These are phyloP conservation scores for Hanseniaspora valbyensis DNA, from an alignment of 805 yeast species.

Conservation along the genomic window DNA sequence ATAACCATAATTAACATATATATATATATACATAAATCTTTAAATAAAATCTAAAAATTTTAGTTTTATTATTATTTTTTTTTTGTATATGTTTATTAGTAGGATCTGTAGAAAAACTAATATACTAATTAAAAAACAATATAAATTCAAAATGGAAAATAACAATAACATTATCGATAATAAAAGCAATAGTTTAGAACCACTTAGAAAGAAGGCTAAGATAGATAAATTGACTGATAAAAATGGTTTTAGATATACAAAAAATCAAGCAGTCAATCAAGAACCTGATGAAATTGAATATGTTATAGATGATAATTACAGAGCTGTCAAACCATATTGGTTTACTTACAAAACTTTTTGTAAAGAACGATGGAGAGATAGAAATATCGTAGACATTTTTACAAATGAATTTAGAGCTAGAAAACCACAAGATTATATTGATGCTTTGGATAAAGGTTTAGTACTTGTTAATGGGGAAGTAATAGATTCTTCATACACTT, in stretches of 20 bases:
- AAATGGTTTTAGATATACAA: conserved; percentile 27
- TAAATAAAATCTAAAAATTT: too few species aligned
- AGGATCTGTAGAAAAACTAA: too few species aligned
- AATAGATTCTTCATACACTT: conserved; percentile 52
- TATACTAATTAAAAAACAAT: too few species aligned
- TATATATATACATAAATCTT: too few species aligned
- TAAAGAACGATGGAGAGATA: conserved; percentile 81
- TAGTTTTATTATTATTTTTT: too few species aligned
- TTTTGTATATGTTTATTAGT: too few species aligned
- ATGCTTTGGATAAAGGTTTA: conserved; percentile 47
- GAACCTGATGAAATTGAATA: conserved; percentile 46
- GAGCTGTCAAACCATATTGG: conserved; percentile 74
- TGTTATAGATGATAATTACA: conserved; percentile 44
- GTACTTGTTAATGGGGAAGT: conserved; percentile 61
- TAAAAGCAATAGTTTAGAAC: neutral
- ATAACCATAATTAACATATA: too few species aligned
- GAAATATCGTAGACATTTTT: conserved; percentile 72
- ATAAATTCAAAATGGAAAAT: too few species aligned
- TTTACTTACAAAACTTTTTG: conserved; percentile 87
- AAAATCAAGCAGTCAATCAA: conserved; percentile 24
- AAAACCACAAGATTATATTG: conserved; percentile 51
- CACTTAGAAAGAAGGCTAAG: conserved; percentile 7
- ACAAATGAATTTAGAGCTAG: conserved; percentile 74
- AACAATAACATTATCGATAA: neutral
- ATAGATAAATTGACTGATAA: conserved; percentile 18